Evolutionary conservation across 78 protist species (phyloP).

Genomic region (Dictyostelium intermedium): DNA sequence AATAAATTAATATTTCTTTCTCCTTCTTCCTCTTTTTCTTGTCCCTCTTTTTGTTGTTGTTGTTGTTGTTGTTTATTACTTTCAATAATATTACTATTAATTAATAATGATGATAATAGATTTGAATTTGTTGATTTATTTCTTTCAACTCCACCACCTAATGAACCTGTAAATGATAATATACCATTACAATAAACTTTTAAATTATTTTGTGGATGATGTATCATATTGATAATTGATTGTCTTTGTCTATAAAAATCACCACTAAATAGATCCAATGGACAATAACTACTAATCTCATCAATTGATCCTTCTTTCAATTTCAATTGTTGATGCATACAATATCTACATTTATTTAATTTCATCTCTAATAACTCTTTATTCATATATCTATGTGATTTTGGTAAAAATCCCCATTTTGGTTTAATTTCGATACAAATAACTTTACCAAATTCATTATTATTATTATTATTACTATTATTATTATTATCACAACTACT

Average conservation of each 20-base stretch:
- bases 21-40: background rate
- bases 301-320: constrained; percentile 25
- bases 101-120: background rate
- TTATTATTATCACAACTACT: background rate
- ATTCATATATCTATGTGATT: background rate
- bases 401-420: constrained; percentile 44
- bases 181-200: constrained; percentile 57
- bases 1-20: background rate
- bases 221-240: constrained; percentile 8
- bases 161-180: constrained; percentile 51
- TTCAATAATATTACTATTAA: background rate
- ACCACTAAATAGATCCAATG: constrained; percentile 58
- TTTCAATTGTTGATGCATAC: constrained; percentile 69
- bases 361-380: background rate
- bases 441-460: background rate
- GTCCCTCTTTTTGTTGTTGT: background rate
- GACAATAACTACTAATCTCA: constrained; percentile 40
- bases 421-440: constrained; percentile 66
- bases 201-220: constrained; percentile 65
- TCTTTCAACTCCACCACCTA: constrained; percentile 48
- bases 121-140: background rate
- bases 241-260: constrained; percentile 14
- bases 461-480: background rate
- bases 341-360: constrained; percentile 54
- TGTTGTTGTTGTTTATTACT: background rate